Base-by-base conservation (phyloP, 1,139 yeast species). In the Saccharomyces hybrid region DNA sequence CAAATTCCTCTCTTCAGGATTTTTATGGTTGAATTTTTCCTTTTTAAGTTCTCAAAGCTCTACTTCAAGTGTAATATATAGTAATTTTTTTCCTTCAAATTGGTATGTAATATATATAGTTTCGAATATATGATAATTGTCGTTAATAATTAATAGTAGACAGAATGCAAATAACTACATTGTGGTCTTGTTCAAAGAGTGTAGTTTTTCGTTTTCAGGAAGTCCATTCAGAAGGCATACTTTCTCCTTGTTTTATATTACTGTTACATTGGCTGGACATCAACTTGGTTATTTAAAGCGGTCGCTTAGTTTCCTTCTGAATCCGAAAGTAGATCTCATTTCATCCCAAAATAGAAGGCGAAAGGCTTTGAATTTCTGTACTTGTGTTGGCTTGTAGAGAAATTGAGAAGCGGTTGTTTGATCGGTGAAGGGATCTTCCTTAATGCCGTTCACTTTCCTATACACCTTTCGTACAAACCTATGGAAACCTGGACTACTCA, bases 391-490 rank as follows among this genome's bases (percentile, higher is more conserved):
- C 41, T 64, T 72, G 60, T 74, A 74, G 64, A 54, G 44, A 56
- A 48, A 55, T 20, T 57, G 59, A 2, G 68, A 56, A 14, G 67
- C 62, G 28, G 71, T 59, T 59, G 67, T 66, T 70, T 65, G 60
- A 75, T 59, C 73, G 62, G 59, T 59, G 28, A 66, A 65, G 16
- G 63, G 57, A 29, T 57, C 50, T 47, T 59, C 63, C 32, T 72
- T 77, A 14, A 85, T 76, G 1, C 87, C 81, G 64, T 89, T 88
- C 23, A 88, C 78, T 54, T 75, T 74, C 46, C 85, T 85, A 64
- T 85, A 86, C 1, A 85, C 72, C 16, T 75, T 73, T 48, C 83
- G 75, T 5, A 88, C 96, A 74, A 86, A 81, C 48, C 81, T 73
- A 62, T 86, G 85, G 65, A 89, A 89, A 1, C 79, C 74, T 0